A percentile compares a stretch with the other conserved stretches of the same genome.
phyloP scores from a whole-genome alignment of 2,329 filamentous ascomycete species.

The Diaporthe sp. region DNA sequence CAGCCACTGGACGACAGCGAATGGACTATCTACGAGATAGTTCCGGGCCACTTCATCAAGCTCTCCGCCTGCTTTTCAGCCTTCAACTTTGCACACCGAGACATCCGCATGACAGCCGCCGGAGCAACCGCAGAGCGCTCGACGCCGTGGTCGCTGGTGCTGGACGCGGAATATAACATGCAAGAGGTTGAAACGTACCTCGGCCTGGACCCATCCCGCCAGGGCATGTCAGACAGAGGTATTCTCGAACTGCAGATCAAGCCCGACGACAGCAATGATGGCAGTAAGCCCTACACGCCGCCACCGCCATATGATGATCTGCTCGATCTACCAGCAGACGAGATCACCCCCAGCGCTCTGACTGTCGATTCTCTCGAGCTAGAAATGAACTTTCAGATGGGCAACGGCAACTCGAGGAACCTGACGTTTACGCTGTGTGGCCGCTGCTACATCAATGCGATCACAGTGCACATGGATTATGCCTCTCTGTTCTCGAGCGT shows the following conservation, averaged over 20 bases:
- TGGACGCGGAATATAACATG: neutral
- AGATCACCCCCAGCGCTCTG: constrained; percentile 9
- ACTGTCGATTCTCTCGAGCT: neutral
- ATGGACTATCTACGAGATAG: constrained; percentile 6
- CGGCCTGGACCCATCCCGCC: neutral
- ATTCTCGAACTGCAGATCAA: constrained; percentile 1
- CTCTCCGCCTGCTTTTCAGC: constrained; percentile 1
- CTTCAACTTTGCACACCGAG: constrained; percentile 9
- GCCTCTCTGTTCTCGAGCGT: neutral
- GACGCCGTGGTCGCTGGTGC: neutral
- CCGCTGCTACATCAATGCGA: neutral
- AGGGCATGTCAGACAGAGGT: neutral
- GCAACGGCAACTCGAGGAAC: neutral
- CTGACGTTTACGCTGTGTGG: neutral
- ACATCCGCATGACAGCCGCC: neutral
- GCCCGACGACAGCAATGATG: neutral
- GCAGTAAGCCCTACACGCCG: neutral
- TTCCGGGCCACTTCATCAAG: constrained; percentile 14
- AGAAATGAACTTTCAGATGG: neutral
- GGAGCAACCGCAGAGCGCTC: neutral
- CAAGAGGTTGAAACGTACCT: neutral
- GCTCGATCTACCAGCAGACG: neutral
- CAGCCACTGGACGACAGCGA: neutral
- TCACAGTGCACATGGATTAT: neutral
- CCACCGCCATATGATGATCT: neutral